Conservation (phyloP, 345 rosid species). For the Corchorus olitorius region DNA sequence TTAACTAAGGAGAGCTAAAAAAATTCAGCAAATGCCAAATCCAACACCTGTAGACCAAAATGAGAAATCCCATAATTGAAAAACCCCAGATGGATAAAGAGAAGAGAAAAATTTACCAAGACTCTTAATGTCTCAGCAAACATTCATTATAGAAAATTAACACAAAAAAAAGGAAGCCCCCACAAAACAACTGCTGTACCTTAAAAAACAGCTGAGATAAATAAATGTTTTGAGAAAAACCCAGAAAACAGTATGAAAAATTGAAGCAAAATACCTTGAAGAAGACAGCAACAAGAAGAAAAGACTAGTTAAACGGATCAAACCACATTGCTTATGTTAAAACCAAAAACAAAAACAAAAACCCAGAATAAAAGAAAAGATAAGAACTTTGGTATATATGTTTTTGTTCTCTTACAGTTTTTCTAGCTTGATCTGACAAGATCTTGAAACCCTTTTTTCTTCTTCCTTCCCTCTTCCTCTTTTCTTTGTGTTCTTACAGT, state of each 20-base stretch:
- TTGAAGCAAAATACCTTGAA: neutral
- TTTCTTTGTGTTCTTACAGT: too few species aligned
- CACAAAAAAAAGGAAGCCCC: neutral
- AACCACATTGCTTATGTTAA: conserved; percentile 24
- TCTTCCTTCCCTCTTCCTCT: conserved; percentile 15
- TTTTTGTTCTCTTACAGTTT: conserved; percentile 30
- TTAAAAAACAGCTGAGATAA: neutral
- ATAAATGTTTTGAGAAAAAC: neutral
- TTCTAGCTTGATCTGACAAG: conserved; percentile 50
- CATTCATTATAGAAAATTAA: neutral
- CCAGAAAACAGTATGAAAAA: neutral
- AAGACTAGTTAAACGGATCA: conserved; percentile 32
- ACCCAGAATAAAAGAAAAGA: neutral
- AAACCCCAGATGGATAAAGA: neutral
- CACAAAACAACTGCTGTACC: neutral
- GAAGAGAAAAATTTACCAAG: neutral
- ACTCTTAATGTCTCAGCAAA: neutral
- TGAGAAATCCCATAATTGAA: conserved; percentile 7
- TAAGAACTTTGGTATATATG: conserved; percentile 26
- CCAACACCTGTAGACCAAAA: neutral
- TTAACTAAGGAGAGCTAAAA: neutral
- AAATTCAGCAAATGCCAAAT: neutral
- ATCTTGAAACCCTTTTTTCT: conserved; percentile 34
- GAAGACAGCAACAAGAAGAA: conserved; percentile 5
- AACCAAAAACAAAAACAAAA: conserved; percentile 1